A percentile compares a stretch with the other conserved stretches of the same genome.
Evolutionary conservation across 139 green algal species (phyloP).

Genomic region (Coelastrella sp.): DNA sequence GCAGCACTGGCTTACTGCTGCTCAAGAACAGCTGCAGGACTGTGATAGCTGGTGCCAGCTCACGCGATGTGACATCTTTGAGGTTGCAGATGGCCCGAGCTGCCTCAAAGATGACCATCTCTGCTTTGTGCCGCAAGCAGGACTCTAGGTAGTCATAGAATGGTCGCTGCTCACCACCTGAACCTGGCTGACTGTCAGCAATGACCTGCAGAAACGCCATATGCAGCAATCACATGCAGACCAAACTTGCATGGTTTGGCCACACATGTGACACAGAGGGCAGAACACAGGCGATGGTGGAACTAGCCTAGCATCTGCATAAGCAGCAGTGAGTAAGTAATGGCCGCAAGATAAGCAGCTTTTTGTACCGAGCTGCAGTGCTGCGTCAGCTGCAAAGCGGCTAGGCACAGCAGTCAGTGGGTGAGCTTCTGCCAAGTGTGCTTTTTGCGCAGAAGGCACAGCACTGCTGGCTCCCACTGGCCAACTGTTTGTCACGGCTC

Average conservation of each 20-base stretch:
- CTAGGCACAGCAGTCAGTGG: too few species aligned
- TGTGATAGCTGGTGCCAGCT: conserved; percentile 96
- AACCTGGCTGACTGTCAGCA: conserved; percentile 63
- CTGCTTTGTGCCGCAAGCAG: conserved; percentile 96
- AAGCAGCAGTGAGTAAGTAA: too few species aligned
- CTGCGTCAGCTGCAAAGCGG: too few species aligned
- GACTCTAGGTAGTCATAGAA: conserved; percentile 98
- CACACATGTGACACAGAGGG: too few species aligned
- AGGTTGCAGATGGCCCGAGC: conserved; percentile 96
- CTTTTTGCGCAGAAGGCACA: not conserved
- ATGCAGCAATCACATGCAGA: too few species aligned
- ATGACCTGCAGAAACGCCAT: conserved; percentile 58
- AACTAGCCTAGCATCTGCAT: too few species aligned
- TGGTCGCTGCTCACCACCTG: conserved; percentile 82
- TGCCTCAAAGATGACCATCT: conserved; percentile 88
- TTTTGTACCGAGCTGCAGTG: too few species aligned
- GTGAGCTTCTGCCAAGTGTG: too few species aligned
- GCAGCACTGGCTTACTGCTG: conserved; percentile 96
- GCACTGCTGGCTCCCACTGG: not conserved
- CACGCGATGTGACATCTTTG: conserved; percentile 88
- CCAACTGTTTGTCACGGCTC: not conserved
- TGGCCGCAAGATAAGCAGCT: too few species aligned
- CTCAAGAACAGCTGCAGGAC: conserved; percentile 99
- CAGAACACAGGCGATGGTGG: too few species aligned
- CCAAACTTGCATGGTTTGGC: too few species aligned